Evolutionary conservation across 441 rosid genomes (phyloP).

Genomic region (Gossypium trilobum): DNA sequence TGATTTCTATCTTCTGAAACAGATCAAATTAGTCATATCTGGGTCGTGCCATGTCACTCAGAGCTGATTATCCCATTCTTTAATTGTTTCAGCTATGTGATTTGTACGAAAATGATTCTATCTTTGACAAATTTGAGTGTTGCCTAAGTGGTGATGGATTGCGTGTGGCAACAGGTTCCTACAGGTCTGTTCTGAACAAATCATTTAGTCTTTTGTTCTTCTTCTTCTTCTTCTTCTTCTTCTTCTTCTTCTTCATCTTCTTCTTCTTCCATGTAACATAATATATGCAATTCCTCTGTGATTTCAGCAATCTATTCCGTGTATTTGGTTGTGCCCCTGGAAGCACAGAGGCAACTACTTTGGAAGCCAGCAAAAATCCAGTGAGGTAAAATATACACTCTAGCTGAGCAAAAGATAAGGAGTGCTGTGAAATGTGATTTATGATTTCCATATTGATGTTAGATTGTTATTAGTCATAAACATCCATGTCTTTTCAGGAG

Average conservation of each 20-base stretch:
- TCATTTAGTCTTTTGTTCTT: background rate
- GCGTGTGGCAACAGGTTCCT: constrained; percentile 69
- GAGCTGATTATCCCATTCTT: background rate
- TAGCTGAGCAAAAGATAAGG: background rate
- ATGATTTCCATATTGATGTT: background rate
- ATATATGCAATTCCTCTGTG: background rate
- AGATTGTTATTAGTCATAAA: background rate
- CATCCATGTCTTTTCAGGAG: constrained; percentile 36
- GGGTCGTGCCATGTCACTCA: background rate
- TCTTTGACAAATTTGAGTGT: constrained; percentile 74
- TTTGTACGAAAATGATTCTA: constrained; percentile 68
- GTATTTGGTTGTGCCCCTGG: constrained; percentile 56
- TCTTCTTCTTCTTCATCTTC: background rate
- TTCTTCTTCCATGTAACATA: background rate
- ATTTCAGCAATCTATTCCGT: constrained; percentile 60
- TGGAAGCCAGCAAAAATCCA: constrained; percentile 76
- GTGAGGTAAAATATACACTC: constrained; percentile 35
- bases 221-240: too few species aligned
- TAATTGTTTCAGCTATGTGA: constrained; percentile 46
- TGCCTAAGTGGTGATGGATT: constrained; percentile 63
- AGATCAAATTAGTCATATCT: background rate
- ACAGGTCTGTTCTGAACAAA: constrained; percentile 36
- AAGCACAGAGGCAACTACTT: constrained; percentile 51
- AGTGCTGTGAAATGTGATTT: background rate
- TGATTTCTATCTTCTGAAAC: constrained; percentile 13